phyloP scores from a whole-genome alignment of 2,329 filamentous ascomycete genomes.

The Chaetomiaceae sp. region DNA sequence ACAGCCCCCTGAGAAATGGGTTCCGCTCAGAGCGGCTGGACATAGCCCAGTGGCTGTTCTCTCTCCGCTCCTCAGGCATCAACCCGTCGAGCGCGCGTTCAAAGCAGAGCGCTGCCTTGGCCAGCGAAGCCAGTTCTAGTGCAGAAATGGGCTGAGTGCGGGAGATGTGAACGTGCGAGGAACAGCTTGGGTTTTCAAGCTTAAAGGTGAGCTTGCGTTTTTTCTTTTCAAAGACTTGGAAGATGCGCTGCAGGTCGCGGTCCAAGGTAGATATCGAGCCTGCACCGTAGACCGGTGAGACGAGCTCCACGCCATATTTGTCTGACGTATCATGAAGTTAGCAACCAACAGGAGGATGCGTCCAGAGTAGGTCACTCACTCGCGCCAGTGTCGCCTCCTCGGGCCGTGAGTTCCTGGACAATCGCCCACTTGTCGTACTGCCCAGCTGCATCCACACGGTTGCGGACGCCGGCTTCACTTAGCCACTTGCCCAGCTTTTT shows the following conservation, averaged over 20 bases:
- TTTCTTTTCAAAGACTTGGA: conserved; percentile 22
- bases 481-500: conserved; percentile 31
- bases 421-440: conserved; percentile 35
- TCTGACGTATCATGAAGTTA: not conserved
- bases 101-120: conserved; percentile 31
- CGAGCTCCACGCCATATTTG: conserved; percentile 31
- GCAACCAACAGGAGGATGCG: not conserved
- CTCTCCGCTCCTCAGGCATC: conserved; percentile 23
- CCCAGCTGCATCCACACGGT: conserved; percentile 29
- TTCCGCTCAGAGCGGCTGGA: no score
- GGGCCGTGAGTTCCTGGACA: conserved; percentile 33
- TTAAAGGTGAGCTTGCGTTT: conserved; percentile 24
- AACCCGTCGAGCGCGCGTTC: conserved; percentile 32
- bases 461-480: conserved; percentile 28
- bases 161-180: conserved; percentile 35
- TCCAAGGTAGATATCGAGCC: conserved; percentile 7
- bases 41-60: conserved; percentile 31
- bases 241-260: conserved; percentile 29
- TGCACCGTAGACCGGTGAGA: conserved; percentile 32
- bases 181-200: conserved; percentile 27
- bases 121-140: conserved; percentile 26
- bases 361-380: not conserved
- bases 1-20: no score
- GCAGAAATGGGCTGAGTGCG: conserved; percentile 21
- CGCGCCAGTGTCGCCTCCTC: no score